phyloP scores from a whole-genome alignment of 306 rosid species.

The Senna tora region DNA sequence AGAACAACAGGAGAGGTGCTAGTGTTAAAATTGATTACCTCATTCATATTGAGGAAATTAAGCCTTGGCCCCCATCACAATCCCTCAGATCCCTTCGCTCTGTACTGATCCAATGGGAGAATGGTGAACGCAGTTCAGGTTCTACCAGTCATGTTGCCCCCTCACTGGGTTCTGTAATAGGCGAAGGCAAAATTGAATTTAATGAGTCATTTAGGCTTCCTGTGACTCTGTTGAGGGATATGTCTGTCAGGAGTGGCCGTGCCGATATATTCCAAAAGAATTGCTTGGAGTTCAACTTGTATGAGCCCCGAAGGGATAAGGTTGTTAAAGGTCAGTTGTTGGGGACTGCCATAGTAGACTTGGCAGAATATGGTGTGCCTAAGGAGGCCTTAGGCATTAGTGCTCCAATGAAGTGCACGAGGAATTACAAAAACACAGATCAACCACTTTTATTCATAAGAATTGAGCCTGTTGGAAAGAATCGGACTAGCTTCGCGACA shows the following conservation, averaged over 20 bases:
- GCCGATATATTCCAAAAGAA: constrained; percentile 73
- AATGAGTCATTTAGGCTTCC: constrained; percentile 77
- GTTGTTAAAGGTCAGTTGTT: constrained; percentile 79
- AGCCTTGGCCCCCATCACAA: constrained; percentile 98
- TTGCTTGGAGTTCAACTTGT: constrained; percentile 77
- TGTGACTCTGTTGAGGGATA: constrained; percentile 69
- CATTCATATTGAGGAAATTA: constrained; percentile 77
- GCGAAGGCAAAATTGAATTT: constrained; percentile 85
- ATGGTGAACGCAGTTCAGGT: constrained; percentile 80
- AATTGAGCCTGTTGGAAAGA: constrained; percentile 72
- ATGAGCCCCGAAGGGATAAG: constrained; percentile 86
- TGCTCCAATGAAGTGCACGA: constrained; percentile 72
- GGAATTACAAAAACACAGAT: constrained; percentile 78
- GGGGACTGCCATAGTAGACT: constrained; percentile 78
- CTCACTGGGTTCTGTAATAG: constrained; percentile 59
- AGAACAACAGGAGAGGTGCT: constrained; percentile 62
- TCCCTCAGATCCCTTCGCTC: constrained; percentile 74
- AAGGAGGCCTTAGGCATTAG: constrained; percentile 60
- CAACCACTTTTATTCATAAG: constrained; percentile 69
- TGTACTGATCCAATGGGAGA: constrained; percentile 91
- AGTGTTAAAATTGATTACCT: constrained; percentile 61
- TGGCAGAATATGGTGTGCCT: constrained; percentile 81
- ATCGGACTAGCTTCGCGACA: constrained; percentile 45
- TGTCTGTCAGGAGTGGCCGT: constrained; percentile 68
- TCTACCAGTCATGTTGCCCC: constrained; percentile 76